phyloP scores from a whole-genome alignment of 1,139 yeast genomes.

The Lodderomyces metapsilosis region DNA sequence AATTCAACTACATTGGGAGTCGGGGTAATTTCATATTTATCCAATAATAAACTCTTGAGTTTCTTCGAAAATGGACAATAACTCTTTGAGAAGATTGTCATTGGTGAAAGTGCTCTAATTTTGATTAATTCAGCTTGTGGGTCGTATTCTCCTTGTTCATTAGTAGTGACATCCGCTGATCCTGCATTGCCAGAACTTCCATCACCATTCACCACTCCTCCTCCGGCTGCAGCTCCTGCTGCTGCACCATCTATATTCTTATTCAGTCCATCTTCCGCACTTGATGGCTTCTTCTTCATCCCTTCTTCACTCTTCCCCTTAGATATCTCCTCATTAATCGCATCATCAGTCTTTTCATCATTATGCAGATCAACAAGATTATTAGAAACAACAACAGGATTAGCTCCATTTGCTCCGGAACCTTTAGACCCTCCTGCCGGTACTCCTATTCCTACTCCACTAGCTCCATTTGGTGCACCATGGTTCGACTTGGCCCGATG shows the following conservation, averaged over 20 bases:
- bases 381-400: constrained; percentile 12
- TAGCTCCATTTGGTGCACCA: too few species aligned
- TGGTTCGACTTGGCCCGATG: constrained; percentile 6
- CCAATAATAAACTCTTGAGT: constrained; percentile 63
- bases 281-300: constrained; percentile 5
- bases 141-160: constrained; percentile 39
- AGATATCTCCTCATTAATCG: constrained; percentile 39
- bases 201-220: neutral
- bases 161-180: constrained; percentile 8
- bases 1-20: constrained; percentile 73
- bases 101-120: constrained; percentile 63
- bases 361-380: constrained; percentile 32
- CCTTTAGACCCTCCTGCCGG: constrained; percentile 3
- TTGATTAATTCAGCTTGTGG: constrained; percentile 60
- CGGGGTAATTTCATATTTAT: constrained; percentile 71
- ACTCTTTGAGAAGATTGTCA: constrained; percentile 69
- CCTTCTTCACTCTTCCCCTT: constrained; percentile 20
- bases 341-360: constrained; percentile 39
- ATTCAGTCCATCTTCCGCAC: constrained; percentile 3
- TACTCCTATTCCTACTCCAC: too few species aligned
- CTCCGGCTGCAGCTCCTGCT: constrained; percentile 5
- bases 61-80: constrained; percentile 73
- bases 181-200: constrained; percentile 5
- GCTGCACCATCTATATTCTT: constrained; percentile 8
- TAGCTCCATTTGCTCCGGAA: neutral